phyloP scores from a whole-genome alignment of 345 rosid genomes.

The Camelina sativa region DNA sequence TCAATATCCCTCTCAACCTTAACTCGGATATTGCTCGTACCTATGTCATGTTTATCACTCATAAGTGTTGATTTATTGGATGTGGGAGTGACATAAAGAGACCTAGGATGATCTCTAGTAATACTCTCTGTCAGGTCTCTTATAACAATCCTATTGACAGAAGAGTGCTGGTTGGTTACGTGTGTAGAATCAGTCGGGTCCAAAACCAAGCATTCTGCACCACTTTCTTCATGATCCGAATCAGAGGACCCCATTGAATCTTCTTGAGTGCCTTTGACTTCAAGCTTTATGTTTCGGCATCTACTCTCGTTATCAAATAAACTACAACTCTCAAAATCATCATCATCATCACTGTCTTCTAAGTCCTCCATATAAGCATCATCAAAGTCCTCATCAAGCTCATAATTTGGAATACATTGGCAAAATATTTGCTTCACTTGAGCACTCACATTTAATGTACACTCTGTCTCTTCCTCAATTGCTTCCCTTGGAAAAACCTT shows the following conservation, averaged over 20 bases:
- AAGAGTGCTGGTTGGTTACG: constrained; percentile 34
- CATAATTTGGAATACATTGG: constrained; percentile 63
- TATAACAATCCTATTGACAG: constrained; percentile 18
- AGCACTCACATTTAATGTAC: constrained; percentile 76
- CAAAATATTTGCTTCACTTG: constrained; percentile 62
- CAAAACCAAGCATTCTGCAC: constrained; percentile 53
- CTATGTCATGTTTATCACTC: constrained; percentile 24
- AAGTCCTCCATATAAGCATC: constrained; percentile 80
- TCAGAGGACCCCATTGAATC: constrained; percentile 42
- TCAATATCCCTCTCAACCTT: constrained; percentile 41
- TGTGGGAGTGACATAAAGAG: constrained; percentile 36
- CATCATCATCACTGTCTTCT: constrained; percentile 65
- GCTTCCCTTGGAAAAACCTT: constrained; percentile 50
- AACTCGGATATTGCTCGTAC: constrained; percentile 26
- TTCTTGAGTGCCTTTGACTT: constrained; percentile 31
- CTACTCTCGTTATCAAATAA: constrained; percentile 22
- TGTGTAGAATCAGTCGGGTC: constrained; percentile 26
- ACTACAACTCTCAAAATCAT: constrained; percentile 34
- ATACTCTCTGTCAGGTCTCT: constrained; percentile 34
- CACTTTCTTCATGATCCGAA: constrained; percentile 56
- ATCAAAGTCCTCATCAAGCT: constrained; percentile 59
- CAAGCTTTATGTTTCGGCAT: constrained; percentile 38
- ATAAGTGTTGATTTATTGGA: constrained; percentile 37
- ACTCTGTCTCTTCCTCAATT: constrained; percentile 69
- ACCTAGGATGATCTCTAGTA: constrained; percentile 37